Base-by-base conservation (phyloP, 208 protist genomes). In the Leptomonas seymouri region DNA sequence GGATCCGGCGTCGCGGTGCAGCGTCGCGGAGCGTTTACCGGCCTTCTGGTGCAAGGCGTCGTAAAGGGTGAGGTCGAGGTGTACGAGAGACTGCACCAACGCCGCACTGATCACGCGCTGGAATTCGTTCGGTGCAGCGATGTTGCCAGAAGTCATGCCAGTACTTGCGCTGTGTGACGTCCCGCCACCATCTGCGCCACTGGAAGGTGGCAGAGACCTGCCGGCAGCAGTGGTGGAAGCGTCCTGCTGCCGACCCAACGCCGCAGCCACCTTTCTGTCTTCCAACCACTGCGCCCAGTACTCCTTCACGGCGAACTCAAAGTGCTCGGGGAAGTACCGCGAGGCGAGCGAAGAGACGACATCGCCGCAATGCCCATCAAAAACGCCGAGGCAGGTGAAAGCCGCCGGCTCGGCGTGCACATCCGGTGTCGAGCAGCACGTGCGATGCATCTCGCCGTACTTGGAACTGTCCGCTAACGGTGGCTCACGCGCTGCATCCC, bases 361-460 rank as follows among this genome's bases (percentile, higher is more conserved):
- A 55, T 87, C 81, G 16, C 89, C 89, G 56, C 86, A 84, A 71
- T 94, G 89, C 0, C 89, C 89, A 48, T 94, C 89, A 65, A 94
- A 92, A 4, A 94, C 86, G 25, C 77, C 89, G 28, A 85, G 83
- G 54, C 81, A 82, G 9, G 49, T 51, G 51, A 81, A 85, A n/a
- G 34, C 62, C 4, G 53, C 20, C 9, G 28, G 31, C 21, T 6
- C 36, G 11, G 46, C 21, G 42, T 20, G n/a, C 18, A 25, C 31
- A 34, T 34, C 27, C 34, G 7, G 42, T 16, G 44, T 4, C 44
- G 20, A 5, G 12, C 44, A 48, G 16, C 44, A 15, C 18, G 16
- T 15, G 18, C 20, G 18, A 44, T 21, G 44, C 7, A 5, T 16
- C 44, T 4, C 44, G 3, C 12, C 44, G 20, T 2, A 5, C 20